Conservation (phyloP, 106 monocot species). For the Dendrobium officinale region DNA sequence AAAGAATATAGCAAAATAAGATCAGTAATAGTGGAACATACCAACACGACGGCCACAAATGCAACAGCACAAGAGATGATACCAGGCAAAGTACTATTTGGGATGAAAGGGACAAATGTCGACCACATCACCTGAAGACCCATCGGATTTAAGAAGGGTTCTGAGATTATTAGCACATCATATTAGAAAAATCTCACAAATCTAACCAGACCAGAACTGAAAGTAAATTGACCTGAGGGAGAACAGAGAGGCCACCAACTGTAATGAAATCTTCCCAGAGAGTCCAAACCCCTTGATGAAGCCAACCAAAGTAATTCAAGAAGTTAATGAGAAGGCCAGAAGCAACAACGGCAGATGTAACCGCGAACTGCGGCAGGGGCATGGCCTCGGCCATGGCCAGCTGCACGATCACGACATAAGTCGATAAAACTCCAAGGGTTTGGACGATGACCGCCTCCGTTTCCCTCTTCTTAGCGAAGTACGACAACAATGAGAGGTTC, state of each 20-base stretch:
- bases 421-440: constrained; percentile 80
- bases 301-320: constrained; percentile 70
- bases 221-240: constrained; percentile 59
- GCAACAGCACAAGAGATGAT: constrained; percentile 36
- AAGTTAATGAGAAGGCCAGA: constrained; percentile 68
- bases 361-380: constrained; percentile 60
- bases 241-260: constrained; percentile 81
- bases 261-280: constrained; percentile 91
- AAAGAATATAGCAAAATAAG: background rate
- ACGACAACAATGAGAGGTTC: constrained; percentile 79
- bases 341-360: constrained; percentile 54
- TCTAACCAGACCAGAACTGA: background rate
- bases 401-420: constrained; percentile 75
- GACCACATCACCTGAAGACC: constrained; percentile 92
- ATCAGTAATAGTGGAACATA: constrained; percentile 14
- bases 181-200: background rate
- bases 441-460: constrained; percentile 80
- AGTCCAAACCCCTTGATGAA: constrained; percentile 46
- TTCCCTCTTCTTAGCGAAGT: constrained; percentile 97
- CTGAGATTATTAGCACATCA: background rate
- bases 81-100: constrained; percentile 83
- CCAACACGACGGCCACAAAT: constrained; percentile 53
- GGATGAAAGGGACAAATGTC: constrained; percentile 86
- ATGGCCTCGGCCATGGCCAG: constrained; percentile 76
- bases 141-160: background rate